phyloP scores from a whole-genome alignment of 1,284 basidiomycete genomes.

The Cystobasidiaceae sp. region DNA sequence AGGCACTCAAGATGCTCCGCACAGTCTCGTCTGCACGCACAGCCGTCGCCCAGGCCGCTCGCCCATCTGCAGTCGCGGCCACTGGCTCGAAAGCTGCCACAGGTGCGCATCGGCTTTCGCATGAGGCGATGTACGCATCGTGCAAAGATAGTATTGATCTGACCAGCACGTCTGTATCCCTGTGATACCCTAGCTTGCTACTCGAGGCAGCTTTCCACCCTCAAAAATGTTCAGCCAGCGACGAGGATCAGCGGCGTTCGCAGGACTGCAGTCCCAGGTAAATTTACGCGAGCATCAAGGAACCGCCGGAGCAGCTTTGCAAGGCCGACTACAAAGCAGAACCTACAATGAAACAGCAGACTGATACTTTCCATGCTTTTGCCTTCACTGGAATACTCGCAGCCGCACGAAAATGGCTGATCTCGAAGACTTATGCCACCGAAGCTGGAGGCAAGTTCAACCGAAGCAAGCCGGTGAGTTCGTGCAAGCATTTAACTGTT shows the following conservation, averaged over 20 bases:
- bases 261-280: slow-evolving; percentile 17
- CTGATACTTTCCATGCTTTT: not conserved
- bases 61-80: slow-evolving; percentile 4
- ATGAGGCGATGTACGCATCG: not conserved
- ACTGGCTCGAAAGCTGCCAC: slow-evolving; percentile 1
- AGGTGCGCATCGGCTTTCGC: slow-evolving; percentile 9
- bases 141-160: not conserved
- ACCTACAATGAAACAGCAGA: no score
- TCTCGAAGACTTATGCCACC: slow-evolving; percentile 27
- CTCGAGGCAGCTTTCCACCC: slow-evolving; percentile 5
- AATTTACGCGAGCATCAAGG: not conserved
- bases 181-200: not conserved
- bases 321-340: no score
- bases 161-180: no score
- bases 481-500: not conserved
- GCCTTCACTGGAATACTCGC: not conserved
- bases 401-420: slow-evolving; percentile 17
- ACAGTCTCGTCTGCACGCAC: slow-evolving; percentile 19
- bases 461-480: slow-evolving; percentile 29
- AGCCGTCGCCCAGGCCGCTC: slow-evolving; percentile 3
- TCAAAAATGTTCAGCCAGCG: slow-evolving; percentile 19
- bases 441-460: slow-evolving; percentile 31
- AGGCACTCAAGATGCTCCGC: slow-evolving; percentile 2
- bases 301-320: not conserved
- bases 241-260: slow-evolving; percentile 26